These are phyloP conservation scores for Sporothrix dimorphospora DNA, from an alignment of 2,329 filamentous ascomycete genomes.

Conservation along the genomic window DNA sequence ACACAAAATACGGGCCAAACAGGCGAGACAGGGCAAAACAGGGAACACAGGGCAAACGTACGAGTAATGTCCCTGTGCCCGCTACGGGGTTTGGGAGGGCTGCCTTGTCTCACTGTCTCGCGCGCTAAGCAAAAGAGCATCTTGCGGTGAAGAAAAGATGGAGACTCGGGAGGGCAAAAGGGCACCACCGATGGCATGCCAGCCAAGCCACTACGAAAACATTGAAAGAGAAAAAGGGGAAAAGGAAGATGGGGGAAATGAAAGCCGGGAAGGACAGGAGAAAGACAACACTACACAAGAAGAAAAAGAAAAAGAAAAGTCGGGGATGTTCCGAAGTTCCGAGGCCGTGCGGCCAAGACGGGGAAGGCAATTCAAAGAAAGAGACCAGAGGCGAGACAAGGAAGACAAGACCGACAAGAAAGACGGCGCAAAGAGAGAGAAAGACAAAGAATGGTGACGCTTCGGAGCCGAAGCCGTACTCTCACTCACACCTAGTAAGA, in stretches of 20 bases:
- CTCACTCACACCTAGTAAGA: background rate
- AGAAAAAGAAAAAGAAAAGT: background rate
- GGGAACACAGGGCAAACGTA: background rate
- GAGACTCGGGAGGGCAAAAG: background rate
- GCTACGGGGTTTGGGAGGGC: background rate
- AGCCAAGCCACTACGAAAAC: constrained; percentile 9
- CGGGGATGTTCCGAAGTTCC: background rate
- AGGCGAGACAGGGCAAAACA: background rate
- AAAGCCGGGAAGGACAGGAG: background rate
- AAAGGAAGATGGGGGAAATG: background rate
- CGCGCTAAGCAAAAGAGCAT: background rate
- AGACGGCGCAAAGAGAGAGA: background rate
- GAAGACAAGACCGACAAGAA: background rate
- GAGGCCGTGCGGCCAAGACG: background rate
- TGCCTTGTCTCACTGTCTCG: background rate
- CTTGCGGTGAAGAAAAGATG: constrained; percentile 9
- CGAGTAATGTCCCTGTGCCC: background rate
- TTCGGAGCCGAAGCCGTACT: constrained; percentile 10
- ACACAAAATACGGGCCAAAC: background rate
- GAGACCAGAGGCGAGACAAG: too few relatives aligned
- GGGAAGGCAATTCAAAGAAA: background rate
- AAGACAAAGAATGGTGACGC: background rate
- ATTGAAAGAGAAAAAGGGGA: background rate
- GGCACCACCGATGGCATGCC: background rate
- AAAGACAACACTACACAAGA: background rate